phyloP scores from a whole-genome alignment of 768 basidiomycete genomes.

The Pleurotus sapidus region DNA sequence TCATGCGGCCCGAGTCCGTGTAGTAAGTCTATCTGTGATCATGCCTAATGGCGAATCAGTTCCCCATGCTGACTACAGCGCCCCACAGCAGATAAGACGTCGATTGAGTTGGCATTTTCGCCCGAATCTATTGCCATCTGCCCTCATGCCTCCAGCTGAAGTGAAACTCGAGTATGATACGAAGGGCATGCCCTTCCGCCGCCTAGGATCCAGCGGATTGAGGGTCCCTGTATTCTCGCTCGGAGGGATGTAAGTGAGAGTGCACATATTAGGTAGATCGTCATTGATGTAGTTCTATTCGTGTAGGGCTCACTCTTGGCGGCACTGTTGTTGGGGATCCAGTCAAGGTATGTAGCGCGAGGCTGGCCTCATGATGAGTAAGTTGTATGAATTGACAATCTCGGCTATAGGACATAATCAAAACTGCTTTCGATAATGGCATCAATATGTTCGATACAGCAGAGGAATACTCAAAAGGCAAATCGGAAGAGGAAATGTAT shows the following conservation, averaged over 20 bases:
- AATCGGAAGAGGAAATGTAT: conserved; percentile 74
- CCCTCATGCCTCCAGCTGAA: background rate
- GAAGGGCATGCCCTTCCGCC: conserved; percentile 42
- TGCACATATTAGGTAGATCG: background rate
- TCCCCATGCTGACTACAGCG: background rate
- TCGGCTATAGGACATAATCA: conserved; percentile 64
- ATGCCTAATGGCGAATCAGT: no score
- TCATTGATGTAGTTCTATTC: background rate
- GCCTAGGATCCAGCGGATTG: conserved; percentile 47
- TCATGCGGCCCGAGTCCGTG: no score
- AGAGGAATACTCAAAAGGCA: conserved; percentile 60
- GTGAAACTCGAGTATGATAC: conserved; percentile 26
- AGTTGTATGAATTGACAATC: background rate
- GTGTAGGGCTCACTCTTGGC: conserved; percentile 55
- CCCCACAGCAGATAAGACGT: background rate
- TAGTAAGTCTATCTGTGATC: no score
- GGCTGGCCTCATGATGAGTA: conserved; percentile 1
- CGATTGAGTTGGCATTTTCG: background rate
- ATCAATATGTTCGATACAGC: conserved; percentile 79
- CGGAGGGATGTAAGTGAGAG: conserved; percentile 43
- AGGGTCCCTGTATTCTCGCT: conserved; percentile 54
- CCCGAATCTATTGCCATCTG: background rate
- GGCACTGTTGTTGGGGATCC: conserved; percentile 65
- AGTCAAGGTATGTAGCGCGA: conserved; percentile 46
- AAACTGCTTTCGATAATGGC: conserved; percentile 71